These are phyloP conservation scores for Candida berthetii DNA, from an alignment of 805 yeast genomes.

Conservation along the genomic window DNA sequence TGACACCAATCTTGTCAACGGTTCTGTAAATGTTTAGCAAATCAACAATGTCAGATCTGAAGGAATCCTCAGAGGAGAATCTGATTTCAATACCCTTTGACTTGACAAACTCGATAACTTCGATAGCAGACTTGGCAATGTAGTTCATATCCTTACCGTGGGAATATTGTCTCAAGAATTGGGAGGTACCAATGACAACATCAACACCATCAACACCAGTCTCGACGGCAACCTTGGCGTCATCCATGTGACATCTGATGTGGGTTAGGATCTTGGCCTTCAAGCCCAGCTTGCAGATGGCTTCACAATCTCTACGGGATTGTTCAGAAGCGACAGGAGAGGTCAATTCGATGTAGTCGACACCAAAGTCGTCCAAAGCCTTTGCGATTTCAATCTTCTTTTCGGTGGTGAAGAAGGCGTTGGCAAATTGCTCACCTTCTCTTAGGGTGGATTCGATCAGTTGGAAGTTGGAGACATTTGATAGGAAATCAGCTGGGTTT, in stretches of 20 bases:
- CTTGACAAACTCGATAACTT: conserved; percentile 96
- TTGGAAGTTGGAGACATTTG: conserved; percentile 86
- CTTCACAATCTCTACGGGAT: conserved; percentile 90
- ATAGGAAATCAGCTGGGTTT: conserved; percentile 85
- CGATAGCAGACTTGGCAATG: conserved; percentile 92
- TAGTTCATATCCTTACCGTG: conserved; percentile 99
- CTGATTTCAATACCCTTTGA: conserved; percentile 95
- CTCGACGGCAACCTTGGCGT: conserved; percentile 93
- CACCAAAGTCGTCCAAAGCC: conserved; percentile 97
- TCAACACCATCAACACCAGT: conserved; percentile 98
- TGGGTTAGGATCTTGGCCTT: conserved; percentile 95
- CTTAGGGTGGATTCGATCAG: conserved; percentile 92
- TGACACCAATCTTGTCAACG: conserved; percentile 95
- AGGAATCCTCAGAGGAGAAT: conserved; percentile 95
- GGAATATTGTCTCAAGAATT: conserved; percentile 83
- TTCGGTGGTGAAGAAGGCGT: conserved; percentile 91
- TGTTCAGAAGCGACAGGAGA: conserved; percentile 98
- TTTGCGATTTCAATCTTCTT: conserved; percentile 95
- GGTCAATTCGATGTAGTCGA: conserved; percentile 94
- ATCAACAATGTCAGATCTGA: conserved; percentile 95
- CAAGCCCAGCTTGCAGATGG: conserved; percentile 94
- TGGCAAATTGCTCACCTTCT: conserved; percentile 99
- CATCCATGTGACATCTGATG: conserved; percentile 98
- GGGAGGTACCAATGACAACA: conserved; percentile 93
- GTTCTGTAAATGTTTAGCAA: conserved; percentile 92